A percentile compares a stretch with the other conserved stretches of the same genome.
phyloP scores from a whole-genome alignment of 129 eudicot genomes.

The Arctium minus region DNA sequence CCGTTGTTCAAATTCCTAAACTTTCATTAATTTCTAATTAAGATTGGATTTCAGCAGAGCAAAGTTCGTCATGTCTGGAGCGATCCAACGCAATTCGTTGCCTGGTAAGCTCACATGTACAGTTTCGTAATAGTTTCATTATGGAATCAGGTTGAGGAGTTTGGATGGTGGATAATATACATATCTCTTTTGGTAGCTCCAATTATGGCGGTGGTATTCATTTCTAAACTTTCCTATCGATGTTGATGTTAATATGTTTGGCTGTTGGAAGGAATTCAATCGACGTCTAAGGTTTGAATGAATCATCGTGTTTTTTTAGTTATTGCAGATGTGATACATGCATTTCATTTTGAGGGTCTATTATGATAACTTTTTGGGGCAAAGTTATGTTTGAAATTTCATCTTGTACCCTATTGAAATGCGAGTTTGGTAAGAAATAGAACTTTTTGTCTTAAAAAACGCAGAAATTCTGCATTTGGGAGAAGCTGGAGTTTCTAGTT shows the following conservation, averaged over 20 bases:
- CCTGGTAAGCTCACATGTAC: slow-evolving; percentile 16
- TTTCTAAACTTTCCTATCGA: not conserved
- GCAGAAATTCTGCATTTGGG: not conserved
- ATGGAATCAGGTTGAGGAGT: not conserved
- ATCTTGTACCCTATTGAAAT: not conserved
- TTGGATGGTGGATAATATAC: not conserved
- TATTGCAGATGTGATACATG: not conserved
- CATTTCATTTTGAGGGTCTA: not conserved
- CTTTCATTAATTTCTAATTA: not conserved
- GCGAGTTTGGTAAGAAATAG: not conserved
- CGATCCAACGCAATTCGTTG: slow-evolving; percentile 16
- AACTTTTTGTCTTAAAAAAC: not conserved
- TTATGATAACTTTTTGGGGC: not conserved
- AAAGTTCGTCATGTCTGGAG: slow-evolving; percentile 19
- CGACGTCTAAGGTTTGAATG: not conserved
- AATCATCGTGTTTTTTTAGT: not conserved
- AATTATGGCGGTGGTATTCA: not conserved
- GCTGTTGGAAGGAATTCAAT: not conserved
- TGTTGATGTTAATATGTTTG: not conserved
- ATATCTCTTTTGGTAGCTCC: not conserved
- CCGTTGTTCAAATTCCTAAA: not conserved
- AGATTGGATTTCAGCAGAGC: not conserved
- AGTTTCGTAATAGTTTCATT: not conserved
- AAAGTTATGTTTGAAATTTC: not conserved
- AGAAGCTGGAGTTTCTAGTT: not conserved